phyloP scores from a whole-genome alignment of 2,329 filamentous ascomycete species.

The Fusarium buharicum region DNA sequence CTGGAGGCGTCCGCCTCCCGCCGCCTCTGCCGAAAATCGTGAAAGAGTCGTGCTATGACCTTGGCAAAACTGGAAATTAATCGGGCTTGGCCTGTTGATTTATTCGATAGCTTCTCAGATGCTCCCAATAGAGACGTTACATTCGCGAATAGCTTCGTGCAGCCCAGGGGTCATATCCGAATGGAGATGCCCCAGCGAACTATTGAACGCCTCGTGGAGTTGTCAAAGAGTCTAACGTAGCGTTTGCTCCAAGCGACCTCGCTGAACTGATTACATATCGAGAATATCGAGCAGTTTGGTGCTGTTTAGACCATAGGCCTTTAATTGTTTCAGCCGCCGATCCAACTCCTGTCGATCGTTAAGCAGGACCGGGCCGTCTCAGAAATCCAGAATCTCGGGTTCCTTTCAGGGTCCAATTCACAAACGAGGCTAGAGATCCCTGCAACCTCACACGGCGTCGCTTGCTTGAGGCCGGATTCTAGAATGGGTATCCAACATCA shows the following conservation, averaged over 20 bases:
- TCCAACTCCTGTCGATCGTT: not conserved
- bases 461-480: not conserved
- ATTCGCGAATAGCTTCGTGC: conserved; percentile 8
- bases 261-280: not conserved
- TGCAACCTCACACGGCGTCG: not conserved
- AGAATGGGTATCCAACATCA: conserved; percentile 1
- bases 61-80: conserved; percentile 12
- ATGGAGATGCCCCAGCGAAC: conserved; percentile 4
- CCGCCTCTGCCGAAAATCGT: not conserved
- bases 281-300: not conserved
- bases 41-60: not conserved
- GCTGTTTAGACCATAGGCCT: not conserved
- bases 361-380: not conserved
- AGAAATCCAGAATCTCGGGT: conserved; percentile 3
- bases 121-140: not conserved
- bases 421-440: not conserved
- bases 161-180: not conserved
- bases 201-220: conserved; percentile 21
- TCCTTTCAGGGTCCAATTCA: not conserved
- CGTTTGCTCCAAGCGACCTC: not conserved
- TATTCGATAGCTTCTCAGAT: conserved; percentile 21
- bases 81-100: not conserved
- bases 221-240: not conserved
- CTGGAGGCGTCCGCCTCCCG: not conserved
- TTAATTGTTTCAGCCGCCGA: not conserved